Base-by-base conservation (phyloP, 2,329 filamentous ascomycete genomes). In the Aspergillus sp. region DNA sequence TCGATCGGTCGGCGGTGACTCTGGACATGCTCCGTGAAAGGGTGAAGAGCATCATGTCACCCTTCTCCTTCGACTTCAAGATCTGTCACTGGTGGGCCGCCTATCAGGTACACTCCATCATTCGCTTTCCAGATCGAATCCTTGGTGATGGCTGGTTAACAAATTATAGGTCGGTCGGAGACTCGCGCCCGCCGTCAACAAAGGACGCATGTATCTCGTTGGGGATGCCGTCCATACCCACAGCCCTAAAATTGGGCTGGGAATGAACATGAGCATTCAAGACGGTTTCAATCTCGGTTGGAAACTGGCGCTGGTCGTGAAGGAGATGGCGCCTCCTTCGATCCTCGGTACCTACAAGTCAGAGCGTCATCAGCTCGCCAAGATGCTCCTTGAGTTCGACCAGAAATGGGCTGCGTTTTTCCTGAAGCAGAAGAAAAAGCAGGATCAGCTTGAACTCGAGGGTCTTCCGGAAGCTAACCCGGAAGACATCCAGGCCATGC, bases 301-400 rank as follows among this genome's bases (percentile, higher is more conserved):
- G 83, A 85, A 85, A 66, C 69, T 85, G 2, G 78, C 75, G 0
- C 68, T 79, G 11, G 81, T 82, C 0, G 70, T 83, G 25, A 80
- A 77, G 30, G 75, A 77, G 17, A 60, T 74, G 2, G 68, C 74
- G 0, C 63, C 73, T 15, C 73, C 74, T 1, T 68, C 70, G 0
- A 76, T 84, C 11, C 71, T 84, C 3, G 76, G 77, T 56, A 84
- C 82, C 0, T 84, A 84, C 64, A 75, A 81, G 39, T 75, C 74
- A 0, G 83, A 85, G 66, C 77, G 87, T 1, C 80, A 83, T 7
- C 79, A 78, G 13, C 83, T 90, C 2, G 89, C 88, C 0, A 79
- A 86, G 61, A 83, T 88, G 48, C 81, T 91, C 0, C 90, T 91
- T 62, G 78, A 81, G 6, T 86, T 88, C 61, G 86, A 88, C 66